Base-by-base conservation (phyloP, 306 rosid genomes). In the Ormosia semicastrata region DNA sequence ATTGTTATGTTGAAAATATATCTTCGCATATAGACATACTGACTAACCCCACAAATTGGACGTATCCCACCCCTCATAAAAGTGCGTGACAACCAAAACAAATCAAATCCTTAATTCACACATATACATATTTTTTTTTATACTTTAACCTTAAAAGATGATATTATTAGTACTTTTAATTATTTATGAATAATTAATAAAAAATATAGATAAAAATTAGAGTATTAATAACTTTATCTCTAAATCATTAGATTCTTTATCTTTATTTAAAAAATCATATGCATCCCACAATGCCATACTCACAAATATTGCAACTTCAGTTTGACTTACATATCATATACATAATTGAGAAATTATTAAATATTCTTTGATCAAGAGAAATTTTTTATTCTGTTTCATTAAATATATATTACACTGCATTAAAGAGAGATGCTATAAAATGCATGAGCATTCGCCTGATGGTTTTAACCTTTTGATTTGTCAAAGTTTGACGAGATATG, bases 1-100 rank as follows among this genome's bases (percentile, higher is more conserved):
- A 81, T 81, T 83, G 54, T 64, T 77, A 44, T 29, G 30, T 83
- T 73, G 65, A 74, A 83, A 73, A 47, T 52, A 52, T 34, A 13
- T 77, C 44, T 36, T 33, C 9, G n/a, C 66, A 29, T 44, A 14
- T 24, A 24, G n/a, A 43, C 43, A 56, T 62, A 56, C 40, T 39
- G 58, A 66, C 57, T 67, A 49, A 15, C 58, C 47, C 76, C 63
- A 47, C 76, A 37, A 71, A 14, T 71, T 71, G 34, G 34, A 52
- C 67, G 7, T 18, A 17, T 56, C 53, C 56, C 68, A 58, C 69
- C 41, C 33, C 52, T 58, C 79, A 29, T 74, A 39, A 57, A 58
- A 40, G 57, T 40, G 44, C 68, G 57, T 73, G 41, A 56, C 67
- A 29, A 11, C 2, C 37, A 7, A 54, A 29, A 46, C 11, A 13